Evolutionary conservation across 805 yeast genomes (phyloP).

Genomic region (Yarrowia sp.): DNA sequence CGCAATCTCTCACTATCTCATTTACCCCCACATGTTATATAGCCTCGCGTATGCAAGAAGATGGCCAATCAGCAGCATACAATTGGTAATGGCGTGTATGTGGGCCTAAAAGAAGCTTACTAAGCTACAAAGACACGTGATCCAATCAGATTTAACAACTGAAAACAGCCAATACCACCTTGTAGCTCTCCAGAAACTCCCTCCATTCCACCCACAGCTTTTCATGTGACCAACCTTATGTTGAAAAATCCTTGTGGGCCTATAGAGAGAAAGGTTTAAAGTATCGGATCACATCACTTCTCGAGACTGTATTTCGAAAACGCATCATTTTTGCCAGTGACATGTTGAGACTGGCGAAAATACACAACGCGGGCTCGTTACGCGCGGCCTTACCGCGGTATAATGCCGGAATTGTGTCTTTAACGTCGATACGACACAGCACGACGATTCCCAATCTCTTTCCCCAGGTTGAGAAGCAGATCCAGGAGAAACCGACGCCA

Average conservation of each 20-base stretch:
- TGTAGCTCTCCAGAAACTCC: too few species aligned
- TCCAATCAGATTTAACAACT: too few species aligned
- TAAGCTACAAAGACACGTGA: too few species aligned
- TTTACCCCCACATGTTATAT: neutral
- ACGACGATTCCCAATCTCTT: conserved; percentile 17
- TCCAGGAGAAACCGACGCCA: too few species aligned
- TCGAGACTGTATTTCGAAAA: neutral
- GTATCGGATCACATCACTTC: conserved; percentile 5
- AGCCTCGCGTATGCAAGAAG: neutral
- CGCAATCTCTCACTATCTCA: too few species aligned
- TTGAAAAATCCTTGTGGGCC: conserved; percentile 15
- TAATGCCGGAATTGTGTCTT: neutral
- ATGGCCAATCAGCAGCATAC: conserved; percentile 1
- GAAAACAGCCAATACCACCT: too few species aligned
- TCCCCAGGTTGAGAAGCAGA: neutral
- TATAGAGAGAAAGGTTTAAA: conserved; percentile 6
- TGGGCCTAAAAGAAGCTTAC: too few species aligned
- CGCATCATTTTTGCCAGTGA: too few species aligned
- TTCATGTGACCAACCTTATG: conserved; percentile 31
- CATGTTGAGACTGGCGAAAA: conserved; percentile 19
- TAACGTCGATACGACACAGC: neutral
- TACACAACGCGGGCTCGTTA: conserved; percentile 3
- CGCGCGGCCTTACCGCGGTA: neutral
- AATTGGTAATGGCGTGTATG: conserved; percentile 4
- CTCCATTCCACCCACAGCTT: too few species aligned